Percentiles rank a stretch among this genome's conserved stretches.
These are phyloP conservation scores for Prillingera fragicola DNA, from an alignment of 1,284 basidiomycete genomes.

Conservation along the genomic window DNA sequence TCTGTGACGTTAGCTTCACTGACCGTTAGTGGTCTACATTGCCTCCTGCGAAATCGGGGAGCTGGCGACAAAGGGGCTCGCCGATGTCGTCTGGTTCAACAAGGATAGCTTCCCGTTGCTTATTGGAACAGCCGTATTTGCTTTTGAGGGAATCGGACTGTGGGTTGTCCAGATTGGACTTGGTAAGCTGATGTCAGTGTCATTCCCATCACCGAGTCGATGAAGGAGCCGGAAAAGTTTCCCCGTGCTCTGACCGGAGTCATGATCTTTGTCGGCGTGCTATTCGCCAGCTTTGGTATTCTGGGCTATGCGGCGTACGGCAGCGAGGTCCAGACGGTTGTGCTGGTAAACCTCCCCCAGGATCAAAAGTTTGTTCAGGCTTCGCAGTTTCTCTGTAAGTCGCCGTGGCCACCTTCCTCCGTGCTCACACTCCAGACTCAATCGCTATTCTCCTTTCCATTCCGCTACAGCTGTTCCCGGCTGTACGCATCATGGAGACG, in stretches of 20 bases:
- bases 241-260: slow-evolving; percentile 81
- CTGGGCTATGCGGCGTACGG: slow-evolving; percentile 88
- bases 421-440: slow-evolving; percentile 49
- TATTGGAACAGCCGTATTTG: slow-evolving; percentile 95
- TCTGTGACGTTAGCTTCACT: neutral
- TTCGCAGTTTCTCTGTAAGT: slow-evolving; percentile 68
- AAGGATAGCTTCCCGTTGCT: slow-evolving; percentile 80
- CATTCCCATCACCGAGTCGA: slow-evolving; percentile 94
- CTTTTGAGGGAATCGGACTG: slow-evolving; percentile 97
- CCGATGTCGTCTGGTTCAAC: slow-evolving; percentile 87
- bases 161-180: slow-evolving; percentile 45
- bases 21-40: slow-evolving; percentile 64
- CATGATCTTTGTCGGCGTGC: slow-evolving; percentile 63
- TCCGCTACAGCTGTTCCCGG: slow-evolving; percentile 95
- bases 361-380: slow-evolving; percentile 82
- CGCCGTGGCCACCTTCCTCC: neutral
- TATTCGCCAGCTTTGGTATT: slow-evolving; percentile 86
- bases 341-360: slow-evolving; percentile 87
- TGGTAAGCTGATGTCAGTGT: slow-evolving; percentile 49
- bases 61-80: slow-evolving; percentile 62
- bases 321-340: slow-evolving; percentile 80
- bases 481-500: slow-evolving; percentile 93
- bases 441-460: slow-evolving; percentile 89
- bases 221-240: slow-evolving; percentile 89
- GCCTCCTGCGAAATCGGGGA: slow-evolving; percentile 70